Base-by-base conservation (phyloP, 2,329 filamentous ascomycete species). In the Corniculantispora saksenae region DNA sequence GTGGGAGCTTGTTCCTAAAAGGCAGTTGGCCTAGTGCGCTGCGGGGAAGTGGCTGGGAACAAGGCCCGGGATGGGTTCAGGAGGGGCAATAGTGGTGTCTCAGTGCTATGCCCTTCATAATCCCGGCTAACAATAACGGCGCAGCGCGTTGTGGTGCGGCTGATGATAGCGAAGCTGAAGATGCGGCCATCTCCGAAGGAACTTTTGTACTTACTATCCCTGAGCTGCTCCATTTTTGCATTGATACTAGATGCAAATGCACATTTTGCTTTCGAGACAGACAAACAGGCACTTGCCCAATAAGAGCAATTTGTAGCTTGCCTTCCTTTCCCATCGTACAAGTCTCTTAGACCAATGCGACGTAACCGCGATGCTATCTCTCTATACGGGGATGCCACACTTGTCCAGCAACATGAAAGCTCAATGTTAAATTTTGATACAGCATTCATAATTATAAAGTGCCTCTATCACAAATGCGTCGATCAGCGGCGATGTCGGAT, bases 401-500 rank as follows among this genome's bases (percentile, higher is more conserved):
- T 43, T 13, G 38, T 4, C 6, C 38, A 43, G 38, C 38, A 43
- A 19, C 8, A 13, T 43, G 15, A 35, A 32, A 40, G 10, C 4
- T 9, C 9, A n/a, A n/a, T n/a, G n/a, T n/a, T n/a, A n/a, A n/a
- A 5, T 32, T n/a, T n/a, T 25, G 21, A 45, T 6, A 17, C 10
- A 38, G 27, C 12, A 27, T 29, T 25, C 1, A 57, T 25, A 45
- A n/a, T 27, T 38, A 6, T 48, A 25, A 48, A 48, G 17, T 25
- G 35, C 10, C 13, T 45, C 38, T 17, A 43, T 45, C n/a, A 15
- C 19, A 9, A 43, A 12, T 40, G 9, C 38, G 56, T 35, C 56
- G 56, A 59, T 59, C 56, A 50, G 40, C 15, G 48, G 56, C 56
- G 56, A 59, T 59, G 56, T 59, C 56, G 56, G 56, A 59, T 59